These are phyloP conservation scores for Fistulinella staudtii DNA, from an alignment of 1,284 basidiomycete genomes.

Conservation along the genomic window DNA sequence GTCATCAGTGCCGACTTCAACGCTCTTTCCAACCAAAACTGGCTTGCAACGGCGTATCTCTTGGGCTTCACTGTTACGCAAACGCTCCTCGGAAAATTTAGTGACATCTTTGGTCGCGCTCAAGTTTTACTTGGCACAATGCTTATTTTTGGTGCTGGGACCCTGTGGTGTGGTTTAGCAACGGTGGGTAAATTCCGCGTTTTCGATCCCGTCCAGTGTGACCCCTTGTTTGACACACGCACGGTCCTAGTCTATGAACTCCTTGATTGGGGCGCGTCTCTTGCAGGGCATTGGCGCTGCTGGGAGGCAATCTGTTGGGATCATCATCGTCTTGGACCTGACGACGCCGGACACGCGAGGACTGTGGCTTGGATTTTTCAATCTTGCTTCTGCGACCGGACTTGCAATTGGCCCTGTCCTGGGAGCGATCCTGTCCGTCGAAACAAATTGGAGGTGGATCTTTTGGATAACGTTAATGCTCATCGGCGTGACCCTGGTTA, in stretches of 20 bases:
- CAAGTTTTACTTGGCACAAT: constrained; percentile 34
- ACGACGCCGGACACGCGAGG: constrained; percentile 33
- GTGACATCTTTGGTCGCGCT: constrained; percentile 34
- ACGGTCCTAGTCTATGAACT: constrained; percentile 30
- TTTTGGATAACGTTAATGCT: constrained; percentile 35
- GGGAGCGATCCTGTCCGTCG: constrained; percentile 29
- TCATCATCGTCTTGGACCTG: constrained; percentile 32
- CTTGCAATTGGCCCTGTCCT: constrained; percentile 31
- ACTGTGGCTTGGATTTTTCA: constrained; percentile 34
- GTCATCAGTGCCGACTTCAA: constrained; percentile 30
- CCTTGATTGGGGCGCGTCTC: constrained; percentile 31
- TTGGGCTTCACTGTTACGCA: constrained; percentile 36
- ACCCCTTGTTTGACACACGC: constrained; percentile 4
- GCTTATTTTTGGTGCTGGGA: constrained; percentile 34
- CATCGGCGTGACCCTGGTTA: constrained; percentile 28
- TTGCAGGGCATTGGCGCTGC: constrained; percentile 35
- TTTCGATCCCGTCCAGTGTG: neutral
- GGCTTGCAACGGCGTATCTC: constrained; percentile 33
- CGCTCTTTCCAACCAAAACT: constrained; percentile 31
- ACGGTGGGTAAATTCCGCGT: constrained; percentile 22
- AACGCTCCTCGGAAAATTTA: constrained; percentile 33
- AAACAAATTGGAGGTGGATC: constrained; percentile 30
- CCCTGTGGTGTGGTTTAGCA: constrained; percentile 34
- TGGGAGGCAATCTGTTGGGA: constrained; percentile 32
- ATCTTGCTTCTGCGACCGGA: constrained; percentile 29